Conservation (phyloP, 148 eudicot species). For the Fagopyrum esculentum region DNA sequence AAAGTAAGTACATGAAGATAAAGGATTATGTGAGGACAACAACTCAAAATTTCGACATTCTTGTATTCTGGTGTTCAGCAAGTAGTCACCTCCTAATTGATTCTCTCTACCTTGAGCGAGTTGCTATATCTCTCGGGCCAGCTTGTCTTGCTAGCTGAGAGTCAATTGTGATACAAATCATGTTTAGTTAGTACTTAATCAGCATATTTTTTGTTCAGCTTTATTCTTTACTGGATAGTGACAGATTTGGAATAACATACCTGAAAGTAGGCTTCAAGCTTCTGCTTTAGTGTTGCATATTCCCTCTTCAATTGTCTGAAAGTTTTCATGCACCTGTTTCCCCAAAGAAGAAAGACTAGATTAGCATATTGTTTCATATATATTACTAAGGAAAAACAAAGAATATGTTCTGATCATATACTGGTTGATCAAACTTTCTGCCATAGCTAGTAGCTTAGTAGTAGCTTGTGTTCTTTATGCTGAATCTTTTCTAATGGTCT, state of each 20-base stretch:
- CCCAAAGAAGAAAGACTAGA: neutral
- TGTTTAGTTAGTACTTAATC: neutral
- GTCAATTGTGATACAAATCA: neutral
- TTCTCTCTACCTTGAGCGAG: conserved; percentile 27
- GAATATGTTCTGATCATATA: neutral
- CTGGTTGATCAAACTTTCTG: neutral
- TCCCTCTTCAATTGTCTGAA: conserved; percentile 60
- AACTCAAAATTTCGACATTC: neutral
- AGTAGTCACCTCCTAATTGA: no score
- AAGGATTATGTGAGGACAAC: neutral
- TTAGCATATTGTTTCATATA: neutral
- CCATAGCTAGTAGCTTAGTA: neutral
- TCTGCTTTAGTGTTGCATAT: conserved; percentile 48
- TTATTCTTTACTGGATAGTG: neutral
- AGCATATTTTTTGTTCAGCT: neutral
- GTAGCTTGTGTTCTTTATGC: no score
- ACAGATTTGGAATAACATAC: conserved; percentile 14
- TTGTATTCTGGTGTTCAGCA: neutral
- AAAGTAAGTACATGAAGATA: neutral
- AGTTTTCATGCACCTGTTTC: conserved; percentile 49
- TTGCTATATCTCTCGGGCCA: conserved; percentile 59
- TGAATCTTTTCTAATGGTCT: no score
- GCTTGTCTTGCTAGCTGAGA: conserved; percentile 69
- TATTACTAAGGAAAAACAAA: neutral
- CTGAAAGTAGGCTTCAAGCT: conserved; percentile 69